Base-by-base conservation (phyloP, 306 rosid species). In the Potentilla sterilis region DNA sequence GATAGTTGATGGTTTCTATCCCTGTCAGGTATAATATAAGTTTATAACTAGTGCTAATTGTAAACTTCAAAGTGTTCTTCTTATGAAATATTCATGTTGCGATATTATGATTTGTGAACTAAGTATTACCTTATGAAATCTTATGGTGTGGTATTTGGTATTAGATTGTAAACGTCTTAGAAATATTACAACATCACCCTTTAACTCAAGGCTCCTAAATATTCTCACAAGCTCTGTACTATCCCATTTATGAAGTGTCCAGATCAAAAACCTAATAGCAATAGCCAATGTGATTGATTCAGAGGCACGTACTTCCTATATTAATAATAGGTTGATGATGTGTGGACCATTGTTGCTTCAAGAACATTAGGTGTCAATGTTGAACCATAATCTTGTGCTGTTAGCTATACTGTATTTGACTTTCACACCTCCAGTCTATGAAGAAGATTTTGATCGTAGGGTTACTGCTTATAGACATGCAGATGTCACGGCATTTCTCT, bases 401-500 rank as follows among this genome's bases (percentile, higher is more conserved):
- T 49, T 21, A 18, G 41, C 24, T 37, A 32, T 19, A 6, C 47
- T 32, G 69, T 40, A 19, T 51, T 54, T 40, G 22, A 22, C 22
- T 62, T 21, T 72, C 54, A 57, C 24, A 40, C 2, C 38, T 13
- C 66, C 69, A 43, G 38, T 67, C 4, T 38, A 67, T 77, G 64
- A 46, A 58, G 58, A 77, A 77, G 80, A 67, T 46, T 68, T 78
- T 86, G 43, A 72, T 79, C 58, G 64, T 77, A 77, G 67, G 68
- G 37, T 67, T 80, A 35, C 70, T 77, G 66, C 59, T 47, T 84
- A 44, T 77, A 91, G 97, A 82, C 92, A 75, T 91, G 97, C 92
- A 87, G 91, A 73, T 89, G 92, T 73, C 97, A 89, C 71, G 95
- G 89, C n/a, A 82, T 83, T 77, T 85, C 84, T 22, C 70, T 87